phyloP scores from a whole-genome alignment of 805 yeast species.

The Saturnispora kantuleensis region DNA sequence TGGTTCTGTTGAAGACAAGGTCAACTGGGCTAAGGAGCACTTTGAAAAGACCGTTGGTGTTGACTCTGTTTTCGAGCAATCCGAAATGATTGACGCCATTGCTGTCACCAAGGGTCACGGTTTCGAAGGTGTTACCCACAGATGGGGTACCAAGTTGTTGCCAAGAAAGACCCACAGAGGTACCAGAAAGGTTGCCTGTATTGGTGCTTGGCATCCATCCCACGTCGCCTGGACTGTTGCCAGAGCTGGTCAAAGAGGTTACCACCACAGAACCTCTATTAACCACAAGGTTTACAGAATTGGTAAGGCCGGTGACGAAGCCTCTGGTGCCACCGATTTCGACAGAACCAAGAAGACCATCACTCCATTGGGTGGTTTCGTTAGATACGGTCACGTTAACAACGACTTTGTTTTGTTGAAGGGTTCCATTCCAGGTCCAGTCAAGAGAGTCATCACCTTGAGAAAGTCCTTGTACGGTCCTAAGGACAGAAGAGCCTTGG shows the following conservation, averaged over 20 bases:
- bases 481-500: slow-evolving; percentile 96
- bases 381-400: slow-evolving; percentile 95
- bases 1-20: slow-evolving; percentile 97
- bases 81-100: slow-evolving; percentile 96
- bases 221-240: slow-evolving; percentile 99
- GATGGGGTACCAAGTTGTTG: slow-evolving; percentile 99
- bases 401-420: slow-evolving; percentile 96
- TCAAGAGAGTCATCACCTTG: slow-evolving; percentile 98
- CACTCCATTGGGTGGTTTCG: slow-evolving; percentile 99
- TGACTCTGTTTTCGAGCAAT: slow-evolving; percentile 94
- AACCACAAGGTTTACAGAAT: slow-evolving; percentile 99
- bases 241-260: slow-evolving; percentile 99
- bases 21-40: slow-evolving; percentile 97
- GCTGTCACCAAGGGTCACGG: slow-evolving; percentile 99
- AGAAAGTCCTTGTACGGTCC: slow-evolving; percentile 97
- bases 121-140: slow-evolving; percentile 99
- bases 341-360: slow-evolving; percentile 99
- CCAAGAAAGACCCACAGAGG: slow-evolving; percentile 99
- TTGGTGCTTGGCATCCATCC: slow-evolving; percentile 99
- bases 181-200: slow-evolving; percentile 99
- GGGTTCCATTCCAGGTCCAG: slow-evolving; percentile 99
- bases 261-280: slow-evolving; percentile 99
- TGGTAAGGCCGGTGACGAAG: slow-evolving; percentile 92
- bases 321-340: slow-evolving; percentile 90
- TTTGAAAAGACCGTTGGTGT: slow-evolving; percentile 98